Conservation (phyloP, 2,329 filamentous ascomycete species). For the Alternaria arborescens region DNA sequence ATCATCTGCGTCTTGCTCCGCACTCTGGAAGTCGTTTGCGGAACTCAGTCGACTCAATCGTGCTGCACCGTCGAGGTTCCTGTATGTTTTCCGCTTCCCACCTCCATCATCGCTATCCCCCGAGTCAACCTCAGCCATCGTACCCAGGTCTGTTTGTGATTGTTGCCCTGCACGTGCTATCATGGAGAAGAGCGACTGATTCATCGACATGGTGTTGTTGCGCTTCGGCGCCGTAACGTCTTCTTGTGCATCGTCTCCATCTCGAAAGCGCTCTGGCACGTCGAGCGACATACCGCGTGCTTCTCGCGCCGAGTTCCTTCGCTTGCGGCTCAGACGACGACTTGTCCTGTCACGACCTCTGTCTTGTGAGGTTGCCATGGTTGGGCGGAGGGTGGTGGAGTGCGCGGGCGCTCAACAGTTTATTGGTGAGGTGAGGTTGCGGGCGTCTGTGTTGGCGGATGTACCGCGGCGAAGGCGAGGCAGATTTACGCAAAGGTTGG, state of each 20-base stretch:
- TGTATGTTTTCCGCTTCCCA: conserved; percentile 34
- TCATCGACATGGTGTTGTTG: conserved; percentile 72
- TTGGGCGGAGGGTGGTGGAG: conserved; percentile 20
- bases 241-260: conserved; percentile 67
- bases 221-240: conserved; percentile 66
- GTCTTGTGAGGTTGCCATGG: conserved; percentile 46
- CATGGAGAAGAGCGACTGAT: conserved; percentile 92
- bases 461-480: conserved; percentile 22
- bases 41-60: conserved; percentile 48
- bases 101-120: conserved; percentile 75
- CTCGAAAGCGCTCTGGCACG: conserved; percentile 66
- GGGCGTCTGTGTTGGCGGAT: conserved; percentile 15
- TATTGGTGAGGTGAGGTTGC: conserved; percentile 16
- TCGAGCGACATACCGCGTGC: conserved; percentile 55
- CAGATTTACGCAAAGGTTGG: not conserved
- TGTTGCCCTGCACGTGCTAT: conserved; percentile 87
- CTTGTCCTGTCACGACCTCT: conserved; percentile 34
- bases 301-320: conserved; percentile 39
- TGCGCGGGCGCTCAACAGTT: conserved; percentile 17
- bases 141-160: conserved; percentile 81
- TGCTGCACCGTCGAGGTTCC: conserved; percentile 46
- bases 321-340: conserved; percentile 48
- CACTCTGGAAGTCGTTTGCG: conserved; percentile 40
- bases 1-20: conserved; percentile 27
- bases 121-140: conserved; percentile 75